Percentiles rank a stretch among this genome's conserved stretches.
These are phyloP conservation scores for Paramecium pentaurelia DNA, from an alignment of 73 alveolate species.

Conservation along the genomic window DNA sequence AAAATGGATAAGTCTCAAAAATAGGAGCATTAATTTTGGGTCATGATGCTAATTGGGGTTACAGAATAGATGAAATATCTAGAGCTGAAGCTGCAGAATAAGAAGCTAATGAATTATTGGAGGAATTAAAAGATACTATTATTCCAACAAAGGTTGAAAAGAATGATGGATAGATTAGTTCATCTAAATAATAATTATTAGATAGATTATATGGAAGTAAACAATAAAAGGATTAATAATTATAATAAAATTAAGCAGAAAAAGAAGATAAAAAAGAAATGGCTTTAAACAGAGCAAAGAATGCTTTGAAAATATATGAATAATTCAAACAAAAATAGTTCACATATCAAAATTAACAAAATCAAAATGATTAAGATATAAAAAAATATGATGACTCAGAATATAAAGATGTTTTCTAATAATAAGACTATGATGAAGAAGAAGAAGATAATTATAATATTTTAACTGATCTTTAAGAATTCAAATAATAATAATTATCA, in stretches of 20 bases:
- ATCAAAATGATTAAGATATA: not conserved
- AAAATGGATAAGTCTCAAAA: slow-evolving; percentile 21
- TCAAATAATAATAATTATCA: slow-evolving; percentile 2
- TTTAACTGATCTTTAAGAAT: slow-evolving; percentile 34
- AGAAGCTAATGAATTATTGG: slow-evolving; percentile 39
- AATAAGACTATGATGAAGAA: slow-evolving; percentile 53
- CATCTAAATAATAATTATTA: not conserved
- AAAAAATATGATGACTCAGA: not conserved
- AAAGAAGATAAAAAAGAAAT: slow-evolving; percentile 3
- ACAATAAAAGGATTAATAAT: not conserved
- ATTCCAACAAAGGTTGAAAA: not conserved
- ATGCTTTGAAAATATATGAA: slow-evolving; percentile 4
- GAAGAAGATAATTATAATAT: slow-evolving; percentile 57
- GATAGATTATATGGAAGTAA: slow-evolving; percentile 35
- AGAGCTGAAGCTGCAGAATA: slow-evolving; percentile 41
- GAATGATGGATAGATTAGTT: not conserved
- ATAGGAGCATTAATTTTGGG: slow-evolving; percentile 96
- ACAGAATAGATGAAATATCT: slow-evolving; percentile 72
- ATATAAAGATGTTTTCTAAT: slow-evolving; percentile 25
- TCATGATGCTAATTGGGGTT: slow-evolving; percentile 89
- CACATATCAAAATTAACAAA: not conserved
- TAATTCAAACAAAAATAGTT: not conserved
- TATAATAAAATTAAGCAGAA: not conserved
- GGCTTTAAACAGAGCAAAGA: slow-evolving; percentile 9
- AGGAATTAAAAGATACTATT: slow-evolving; percentile 1